A percentile compares a stretch with the other conserved stretches of the same genome.
Conservation (phyloP, 768 basidiomycete genomes). For the Kwoniella bestiolae region DNA sequence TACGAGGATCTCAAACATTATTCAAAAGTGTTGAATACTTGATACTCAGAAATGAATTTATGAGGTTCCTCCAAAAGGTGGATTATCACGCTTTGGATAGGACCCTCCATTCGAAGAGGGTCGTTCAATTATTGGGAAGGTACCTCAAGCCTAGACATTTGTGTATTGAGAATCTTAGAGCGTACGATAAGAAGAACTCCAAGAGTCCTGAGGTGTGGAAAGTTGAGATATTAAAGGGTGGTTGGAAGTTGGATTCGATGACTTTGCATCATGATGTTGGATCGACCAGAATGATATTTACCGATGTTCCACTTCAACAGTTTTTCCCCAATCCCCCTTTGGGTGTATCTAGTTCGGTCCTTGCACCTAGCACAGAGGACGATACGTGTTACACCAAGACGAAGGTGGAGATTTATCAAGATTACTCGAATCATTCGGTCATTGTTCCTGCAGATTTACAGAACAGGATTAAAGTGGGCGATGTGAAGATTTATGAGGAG, state of each 20-base stretch:
- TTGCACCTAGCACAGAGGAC: not conserved
- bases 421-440: not conserved
- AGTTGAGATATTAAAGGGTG: constrained; percentile 3
- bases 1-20: not conserved
- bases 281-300: not conserved
- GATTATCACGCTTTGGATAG: not conserved
- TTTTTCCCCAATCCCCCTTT: not conserved
- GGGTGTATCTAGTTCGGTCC: not conserved
- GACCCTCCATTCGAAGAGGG: not conserved
- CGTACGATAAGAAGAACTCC: constrained; percentile 4
- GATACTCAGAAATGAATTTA: not conserved
- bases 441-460: not conserved
- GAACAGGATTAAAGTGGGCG: not conserved
- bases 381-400: not conserved
- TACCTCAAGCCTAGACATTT: constrained; percentile 6
- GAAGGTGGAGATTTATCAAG: not conserved
- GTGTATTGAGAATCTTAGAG: constrained; percentile 8
- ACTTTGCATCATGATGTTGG: constrained; percentile 9
- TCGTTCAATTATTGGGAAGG: constrained; percentile 1
- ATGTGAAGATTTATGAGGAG: not conserved
- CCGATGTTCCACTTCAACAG: not conserved
- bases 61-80: constrained; percentile 8
- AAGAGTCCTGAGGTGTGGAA: constrained; percentile 14
- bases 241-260: constrained; percentile 1
- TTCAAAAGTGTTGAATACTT: constrained; percentile 6